Percentiles rank a stretch among this genome's conserved stretches.
Evolutionary conservation across 805 yeast genomes (phyloP).

Genomic region (Candida taoyuanica): DNA sequence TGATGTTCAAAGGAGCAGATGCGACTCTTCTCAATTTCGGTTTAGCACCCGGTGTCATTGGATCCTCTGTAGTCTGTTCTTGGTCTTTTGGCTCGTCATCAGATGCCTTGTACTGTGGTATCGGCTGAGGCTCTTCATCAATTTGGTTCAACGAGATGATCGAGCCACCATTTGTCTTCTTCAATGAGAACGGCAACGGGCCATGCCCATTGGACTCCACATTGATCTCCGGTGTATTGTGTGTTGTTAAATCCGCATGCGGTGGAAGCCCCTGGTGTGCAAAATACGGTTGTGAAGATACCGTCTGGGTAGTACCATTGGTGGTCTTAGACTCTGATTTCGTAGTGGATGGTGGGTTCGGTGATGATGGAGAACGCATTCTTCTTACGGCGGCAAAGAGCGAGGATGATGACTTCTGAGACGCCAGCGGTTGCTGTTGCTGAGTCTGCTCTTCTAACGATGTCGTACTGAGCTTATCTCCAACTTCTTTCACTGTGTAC

Average conservation of each 20-base stretch:
- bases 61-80: background rate
- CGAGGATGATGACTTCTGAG: slow-evolving; percentile 13
- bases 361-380: slow-evolving; percentile 33
- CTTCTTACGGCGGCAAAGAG: slow-evolving; percentile 22
- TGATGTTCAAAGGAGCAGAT: slow-evolving; percentile 70
- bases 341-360: slow-evolving; percentile 23
- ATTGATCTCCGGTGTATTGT: slow-evolving; percentile 7
- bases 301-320: slow-evolving; percentile 10
- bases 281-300: slow-evolving; percentile 44
- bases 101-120: background rate
- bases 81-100: background rate
- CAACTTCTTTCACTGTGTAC: slow-evolving; percentile 8
- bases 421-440: too few species aligned
- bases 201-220: slow-evolving; percentile 20
- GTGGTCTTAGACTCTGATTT: slow-evolving; percentile 2
- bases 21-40: slow-evolving; percentile 67
- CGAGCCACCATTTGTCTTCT: slow-evolving; percentile 20
- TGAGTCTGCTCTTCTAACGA: slow-evolving; percentile 7
- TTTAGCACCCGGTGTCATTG: background rate
- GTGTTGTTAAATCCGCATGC: slow-evolving; percentile 32
- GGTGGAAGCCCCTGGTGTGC: slow-evolving; percentile 58
- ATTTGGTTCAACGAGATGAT: slow-evolving; percentile 30
- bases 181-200: slow-evolving; percentile 30
- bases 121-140: slow-evolving; percentile 27
- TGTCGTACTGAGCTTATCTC: slow-evolving; percentile 1